These are phyloP conservation scores for Erodium moschatum DNA, from an alignment of 441 rosid genomes.

Conservation along the genomic window DNA sequence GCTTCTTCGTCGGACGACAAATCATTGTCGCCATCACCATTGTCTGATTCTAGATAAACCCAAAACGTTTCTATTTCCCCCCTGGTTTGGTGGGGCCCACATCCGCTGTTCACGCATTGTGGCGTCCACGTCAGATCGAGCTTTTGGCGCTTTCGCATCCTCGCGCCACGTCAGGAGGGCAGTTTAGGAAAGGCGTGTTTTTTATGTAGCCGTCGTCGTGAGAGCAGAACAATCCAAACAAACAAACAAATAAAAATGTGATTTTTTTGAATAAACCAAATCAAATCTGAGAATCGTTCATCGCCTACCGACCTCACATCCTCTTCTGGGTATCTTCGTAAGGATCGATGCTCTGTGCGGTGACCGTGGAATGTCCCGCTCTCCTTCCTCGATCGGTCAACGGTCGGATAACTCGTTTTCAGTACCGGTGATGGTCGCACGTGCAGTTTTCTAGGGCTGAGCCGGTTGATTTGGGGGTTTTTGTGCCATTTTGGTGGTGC, in stretches of 20 bases:
- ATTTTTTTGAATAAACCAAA: too few relatives aligned
- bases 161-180: not conserved
- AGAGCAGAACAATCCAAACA: too few relatives aligned
- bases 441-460: not conserved
- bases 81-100: not conserved
- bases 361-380: not conserved
- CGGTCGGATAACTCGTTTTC: not conserved
- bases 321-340: not conserved
- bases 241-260: not conserved
- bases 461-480: not conserved
- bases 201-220: not conserved
- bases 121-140: not conserved
- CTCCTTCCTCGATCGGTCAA: not conserved
- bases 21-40: not conserved
- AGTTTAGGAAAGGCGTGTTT: not conserved
- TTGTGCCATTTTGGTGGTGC: not conserved
- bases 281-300: not conserved
- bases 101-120: not conserved
- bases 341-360: not conserved
- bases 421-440: too few relatives aligned
- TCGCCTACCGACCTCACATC: not conserved
- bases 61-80: not conserved
- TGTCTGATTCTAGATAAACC: not conserved
- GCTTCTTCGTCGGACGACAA: not conserved
- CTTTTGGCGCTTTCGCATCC: not conserved